Base-by-base conservation (phyloP, 495 filamentous ascomycete genomes). In the Jackrogersella multiformis region DNA sequence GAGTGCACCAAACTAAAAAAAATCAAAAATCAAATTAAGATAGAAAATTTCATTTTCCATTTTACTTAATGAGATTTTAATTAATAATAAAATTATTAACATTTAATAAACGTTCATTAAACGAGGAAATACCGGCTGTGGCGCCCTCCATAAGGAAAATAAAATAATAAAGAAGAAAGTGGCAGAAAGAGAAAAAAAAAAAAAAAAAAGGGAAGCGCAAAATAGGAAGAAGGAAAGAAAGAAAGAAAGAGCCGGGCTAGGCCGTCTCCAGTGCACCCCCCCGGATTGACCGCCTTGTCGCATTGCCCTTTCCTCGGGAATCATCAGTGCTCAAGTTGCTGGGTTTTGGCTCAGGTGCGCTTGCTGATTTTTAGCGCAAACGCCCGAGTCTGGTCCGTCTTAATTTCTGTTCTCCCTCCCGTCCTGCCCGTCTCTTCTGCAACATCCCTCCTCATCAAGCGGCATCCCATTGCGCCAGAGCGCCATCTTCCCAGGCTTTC, bases 361-460 rank as follows among this genome's bases (percentile, higher is more conserved):
- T 51, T 63, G 61, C 67, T 70, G 67, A 69, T 65, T 70, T 53
- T 70, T 70, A 70, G 67, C 56, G 67, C 67, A 70, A 70, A 70
- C 67, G 61, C 67, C 67, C 67, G 67, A 70, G 67, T 70, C 61
- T 70, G 61, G 67, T 70, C 67, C 67, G 61, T 65, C 42, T 45
- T 65, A 64, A 65, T 64, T 65, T 65, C 56, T 70, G 28, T 30
- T 53, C 67, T 70, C 67, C 67, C 67, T 70, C 66, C 66, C 66
- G 60, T 61, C 56, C 56, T 70, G 67, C 28, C 67, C 67, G 60
- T 60, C 66, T 63, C 46, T 30, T 61, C 57, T 69, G 66, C 66
- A 69, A 61, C 66, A 64, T 60, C 66, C 66, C 63, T 67, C 64
- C 36, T 18, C 60, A 54, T 64, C 59, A 46, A 65, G 42, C 67